Percentiles rank a stretch among this genome's conserved stretches.
phyloP scores from a whole-genome alignment of 1,139 yeast species.

The Yamadazyma sp. region DNA sequence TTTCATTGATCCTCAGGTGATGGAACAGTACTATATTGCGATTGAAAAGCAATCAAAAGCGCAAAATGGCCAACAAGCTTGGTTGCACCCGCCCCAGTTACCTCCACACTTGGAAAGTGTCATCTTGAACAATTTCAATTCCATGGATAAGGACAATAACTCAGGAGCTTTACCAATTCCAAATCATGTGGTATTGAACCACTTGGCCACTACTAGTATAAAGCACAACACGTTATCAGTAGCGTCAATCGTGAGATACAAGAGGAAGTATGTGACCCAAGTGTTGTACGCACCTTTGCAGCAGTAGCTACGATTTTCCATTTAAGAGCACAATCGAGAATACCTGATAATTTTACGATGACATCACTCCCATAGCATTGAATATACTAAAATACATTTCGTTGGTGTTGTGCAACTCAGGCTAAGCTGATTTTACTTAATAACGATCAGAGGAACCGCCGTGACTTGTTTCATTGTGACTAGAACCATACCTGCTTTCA shows the following conservation, averaged over 20 bases:
- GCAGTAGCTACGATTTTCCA: slow-evolving; percentile 16
- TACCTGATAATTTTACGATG: neutral
- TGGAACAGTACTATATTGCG: slow-evolving; percentile 66
- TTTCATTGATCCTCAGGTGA: slow-evolving; percentile 70
- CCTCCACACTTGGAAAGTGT: slow-evolving; percentile 53
- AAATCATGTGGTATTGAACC: slow-evolving; percentile 48
- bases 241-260: slow-evolving; percentile 48
- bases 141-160: slow-evolving; percentile 44
- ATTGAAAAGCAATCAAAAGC: slow-evolving; percentile 67
- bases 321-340: no score
- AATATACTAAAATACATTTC: neutral
- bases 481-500: neutral
- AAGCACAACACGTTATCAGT: slow-evolving; percentile 51
- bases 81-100: slow-evolving; percentile 60
- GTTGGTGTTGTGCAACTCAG: no score
- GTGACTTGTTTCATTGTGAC: neutral
- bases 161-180: slow-evolving; percentile 53
- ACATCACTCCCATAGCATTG: slow-evolving; percentile 1
- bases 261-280: slow-evolving; percentile 49
- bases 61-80: slow-evolving; percentile 66
- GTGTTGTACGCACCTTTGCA: slow-evolving; percentile 51
- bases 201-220: slow-evolving; percentile 50
- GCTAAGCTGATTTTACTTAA: neutral
- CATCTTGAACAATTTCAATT: slow-evolving; percentile 48
- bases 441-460: neutral